A percentile compares a stretch with the other conserved stretches of the same genome.
Conservation (phyloP, 2,329 filamentous ascomycete species). For the Diaporthe ampelina region DNA sequence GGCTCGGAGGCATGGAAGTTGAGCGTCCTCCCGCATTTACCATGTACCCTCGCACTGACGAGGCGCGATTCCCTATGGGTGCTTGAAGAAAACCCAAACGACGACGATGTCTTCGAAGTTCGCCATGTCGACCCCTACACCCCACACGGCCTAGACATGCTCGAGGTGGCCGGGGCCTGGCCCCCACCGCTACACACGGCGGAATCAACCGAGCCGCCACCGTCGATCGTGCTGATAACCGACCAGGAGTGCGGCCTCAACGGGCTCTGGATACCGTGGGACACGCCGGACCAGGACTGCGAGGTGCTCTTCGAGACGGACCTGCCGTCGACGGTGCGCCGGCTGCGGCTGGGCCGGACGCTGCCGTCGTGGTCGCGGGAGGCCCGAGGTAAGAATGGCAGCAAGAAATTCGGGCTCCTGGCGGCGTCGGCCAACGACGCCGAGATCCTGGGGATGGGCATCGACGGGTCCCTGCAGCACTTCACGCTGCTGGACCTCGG, state of each 20-base stretch:
- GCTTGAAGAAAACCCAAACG: constrained; percentile 53
- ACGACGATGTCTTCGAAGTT: constrained; percentile 41
- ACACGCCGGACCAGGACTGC: constrained; percentile 56
- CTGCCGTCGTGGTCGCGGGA: constrained; percentile 64
- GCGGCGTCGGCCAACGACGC: constrained; percentile 59
- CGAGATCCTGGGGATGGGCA: constrained; percentile 74
- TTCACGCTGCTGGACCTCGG: constrained; percentile 75
- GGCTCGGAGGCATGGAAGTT: constrained; percentile 62
- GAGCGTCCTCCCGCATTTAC: constrained; percentile 59
- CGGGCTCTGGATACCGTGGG: constrained; percentile 66
- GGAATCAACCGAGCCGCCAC: constrained; percentile 44
- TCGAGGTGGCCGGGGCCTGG: constrained; percentile 57
- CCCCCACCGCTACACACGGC: constrained; percentile 38
- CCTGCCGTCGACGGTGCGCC: constrained; percentile 69
- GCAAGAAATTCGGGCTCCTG: constrained; percentile 58
- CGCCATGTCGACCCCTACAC: constrained; percentile 62
- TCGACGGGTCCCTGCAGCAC: constrained; percentile 78
- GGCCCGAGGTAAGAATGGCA: constrained; percentile 44
- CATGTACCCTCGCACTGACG: constrained; percentile 65
- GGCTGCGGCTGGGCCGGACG: constrained; percentile 66
- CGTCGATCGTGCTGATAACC: constrained; percentile 62
- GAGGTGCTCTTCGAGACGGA: constrained; percentile 68
- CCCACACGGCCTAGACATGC: constrained; percentile 60
- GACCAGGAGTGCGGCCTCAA: constrained; percentile 62
- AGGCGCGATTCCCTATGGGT: constrained; percentile 68